Conservation (phyloP, 148 eudicot genomes). For the Heliamphora exappendiculata region DNA sequence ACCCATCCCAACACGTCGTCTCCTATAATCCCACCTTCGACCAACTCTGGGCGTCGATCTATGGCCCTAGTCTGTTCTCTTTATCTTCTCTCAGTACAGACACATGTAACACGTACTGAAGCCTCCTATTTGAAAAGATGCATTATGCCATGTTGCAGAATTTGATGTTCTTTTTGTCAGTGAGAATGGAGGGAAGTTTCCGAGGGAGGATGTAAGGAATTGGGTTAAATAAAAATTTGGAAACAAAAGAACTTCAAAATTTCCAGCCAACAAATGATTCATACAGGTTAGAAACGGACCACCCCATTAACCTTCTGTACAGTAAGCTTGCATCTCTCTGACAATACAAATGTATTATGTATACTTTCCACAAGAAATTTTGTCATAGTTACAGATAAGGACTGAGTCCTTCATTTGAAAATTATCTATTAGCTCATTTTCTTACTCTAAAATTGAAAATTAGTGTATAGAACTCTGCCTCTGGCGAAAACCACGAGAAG, state of each 20-base stretch:
- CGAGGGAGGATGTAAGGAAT: neutral
- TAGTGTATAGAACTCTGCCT: neutral
- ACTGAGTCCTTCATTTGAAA: neutral
- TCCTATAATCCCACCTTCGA: too few species aligned
- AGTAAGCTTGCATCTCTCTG: neutral
- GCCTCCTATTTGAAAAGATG: neutral
- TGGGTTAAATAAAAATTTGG: neutral
- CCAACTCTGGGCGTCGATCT: too few species aligned
- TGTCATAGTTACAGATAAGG: too few species aligned
- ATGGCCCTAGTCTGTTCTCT: neutral
- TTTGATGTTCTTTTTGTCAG: neutral
- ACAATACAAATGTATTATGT: neutral
- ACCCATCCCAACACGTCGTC: too few species aligned
- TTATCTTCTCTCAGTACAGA: neutral
- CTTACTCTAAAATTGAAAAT: neutral
- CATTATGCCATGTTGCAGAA: neutral
- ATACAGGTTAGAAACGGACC: neutral
- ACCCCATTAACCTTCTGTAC: neutral
- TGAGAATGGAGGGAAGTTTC: neutral
- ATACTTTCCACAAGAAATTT: neutral
- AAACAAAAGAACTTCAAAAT: neutral
- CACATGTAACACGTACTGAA: neutral
- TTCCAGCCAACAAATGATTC: neutral
- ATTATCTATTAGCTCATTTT: neutral
- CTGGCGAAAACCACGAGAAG: neutral